Conservation (phyloP, 148 eudicot species). For the Suaeda aralocaspica region DNA sequence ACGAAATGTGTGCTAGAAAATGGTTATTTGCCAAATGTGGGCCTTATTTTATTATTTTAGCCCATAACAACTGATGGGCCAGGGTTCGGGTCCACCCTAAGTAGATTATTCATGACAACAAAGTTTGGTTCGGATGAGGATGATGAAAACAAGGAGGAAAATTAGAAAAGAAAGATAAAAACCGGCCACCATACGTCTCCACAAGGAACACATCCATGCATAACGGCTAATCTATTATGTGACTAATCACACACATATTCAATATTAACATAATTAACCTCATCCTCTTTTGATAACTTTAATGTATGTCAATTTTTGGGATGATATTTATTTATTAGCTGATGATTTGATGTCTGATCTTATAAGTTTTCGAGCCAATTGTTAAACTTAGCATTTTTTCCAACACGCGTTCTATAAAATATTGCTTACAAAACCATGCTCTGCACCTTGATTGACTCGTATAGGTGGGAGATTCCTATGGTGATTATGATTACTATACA, state of each 20-base stretch:
- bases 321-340: too few species aligned
- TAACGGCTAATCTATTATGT: background rate
- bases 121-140: slow-evolving; percentile 16
- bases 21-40: slow-evolving; percentile 18
- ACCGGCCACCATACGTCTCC: background rate
- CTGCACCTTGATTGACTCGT: too few species aligned
- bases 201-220: slow-evolving; percentile 24
- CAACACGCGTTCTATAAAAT: too few species aligned
- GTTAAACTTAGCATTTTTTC: too few species aligned
- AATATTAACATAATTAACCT: background rate
- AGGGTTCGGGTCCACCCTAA: slow-evolving; percentile 13
- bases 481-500: too few species aligned
- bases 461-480: too few species aligned
- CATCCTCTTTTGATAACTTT: background rate
- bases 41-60: slow-evolving; percentile 23
- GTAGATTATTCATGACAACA: slow-evolving; percentile 5
- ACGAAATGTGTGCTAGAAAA: background rate
- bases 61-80: background rate
- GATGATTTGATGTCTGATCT: too few species aligned
- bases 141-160: background rate
- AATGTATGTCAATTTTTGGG: too few species aligned
- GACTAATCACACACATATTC: background rate
- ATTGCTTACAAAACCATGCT: too few species aligned
- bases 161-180: background rate
- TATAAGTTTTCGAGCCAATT: too few species aligned